phyloP scores from a whole-genome alignment of 2,329 filamentous ascomycete species.

The Paraphoma sp. region DNA sequence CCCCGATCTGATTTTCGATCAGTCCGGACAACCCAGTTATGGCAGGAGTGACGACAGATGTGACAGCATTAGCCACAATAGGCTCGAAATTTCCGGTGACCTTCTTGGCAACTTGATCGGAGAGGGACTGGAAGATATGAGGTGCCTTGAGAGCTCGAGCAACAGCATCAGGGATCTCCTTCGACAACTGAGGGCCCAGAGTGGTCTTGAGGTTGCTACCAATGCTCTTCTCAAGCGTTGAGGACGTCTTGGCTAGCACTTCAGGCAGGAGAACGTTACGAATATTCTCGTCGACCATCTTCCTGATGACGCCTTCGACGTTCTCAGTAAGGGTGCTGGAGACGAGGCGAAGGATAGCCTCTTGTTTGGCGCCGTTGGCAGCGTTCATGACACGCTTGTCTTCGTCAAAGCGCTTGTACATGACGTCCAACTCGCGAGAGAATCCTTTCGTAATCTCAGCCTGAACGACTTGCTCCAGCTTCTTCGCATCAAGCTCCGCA shows the following conservation, averaged over 20 bases:
- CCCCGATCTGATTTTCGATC: constrained; percentile 66
- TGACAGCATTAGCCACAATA: constrained; percentile 64
- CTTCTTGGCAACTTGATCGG: constrained; percentile 73
- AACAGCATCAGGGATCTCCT: constrained; percentile 75
- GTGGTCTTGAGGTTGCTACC: constrained; percentile 70
- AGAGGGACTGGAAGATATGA: constrained; percentile 74
- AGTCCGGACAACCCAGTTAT: constrained; percentile 73
- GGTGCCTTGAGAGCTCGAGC: constrained; percentile 73
- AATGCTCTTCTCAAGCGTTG: constrained; percentile 75
- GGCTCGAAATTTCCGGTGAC: constrained; percentile 73
- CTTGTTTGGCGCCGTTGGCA: constrained; percentile 69
- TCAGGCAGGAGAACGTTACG: constrained; percentile 77
- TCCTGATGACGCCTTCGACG: constrained; percentile 76
- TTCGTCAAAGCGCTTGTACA: constrained; percentile 70
- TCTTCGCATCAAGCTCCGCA: constrained; percentile 59
- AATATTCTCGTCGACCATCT: constrained; percentile 79
- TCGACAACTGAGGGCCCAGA: constrained; percentile 70
- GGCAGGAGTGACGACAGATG: constrained; percentile 65
- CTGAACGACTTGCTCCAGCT: constrained; percentile 56
- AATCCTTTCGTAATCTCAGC: constrained; percentile 55
- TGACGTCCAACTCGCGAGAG: constrained; percentile 58
- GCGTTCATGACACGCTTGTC: constrained; percentile 72
- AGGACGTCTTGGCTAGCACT: constrained; percentile 70
- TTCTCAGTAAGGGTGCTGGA: constrained; percentile 74
- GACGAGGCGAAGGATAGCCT: constrained; percentile 71